A percentile compares a stretch with the other conserved stretches of the same genome.
Evolutionary conservation across 768 basidiomycete species (phyloP).

Genomic region (Lyophyllum decastes): DNA sequence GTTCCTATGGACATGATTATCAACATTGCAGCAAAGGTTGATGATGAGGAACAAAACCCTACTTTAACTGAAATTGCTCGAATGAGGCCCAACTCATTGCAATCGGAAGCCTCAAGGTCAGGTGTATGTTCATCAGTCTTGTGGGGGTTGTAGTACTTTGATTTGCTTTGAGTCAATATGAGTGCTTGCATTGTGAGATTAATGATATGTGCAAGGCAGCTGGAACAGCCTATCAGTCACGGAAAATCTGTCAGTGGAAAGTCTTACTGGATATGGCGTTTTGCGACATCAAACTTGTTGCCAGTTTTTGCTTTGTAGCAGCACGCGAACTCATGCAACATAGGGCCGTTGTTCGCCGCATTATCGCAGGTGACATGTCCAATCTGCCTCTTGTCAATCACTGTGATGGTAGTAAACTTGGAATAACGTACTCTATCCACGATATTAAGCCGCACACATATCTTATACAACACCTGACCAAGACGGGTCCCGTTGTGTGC

Average conservation of each 20-base stretch:
- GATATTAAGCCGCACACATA: neutral
- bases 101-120: neutral
- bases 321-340: neutral
- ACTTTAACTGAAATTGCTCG: neutral
- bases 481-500: neutral
- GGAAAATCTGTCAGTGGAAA: too few relatives aligned
- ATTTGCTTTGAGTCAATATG: slow-evolving; percentile 5
- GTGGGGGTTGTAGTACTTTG: neutral
- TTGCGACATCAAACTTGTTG: too few relatives aligned
- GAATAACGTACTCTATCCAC: too few relatives aligned
- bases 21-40: too few relatives aligned
- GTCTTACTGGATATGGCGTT: too few relatives aligned
- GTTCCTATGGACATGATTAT: too few relatives aligned
- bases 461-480: neutral
- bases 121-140: neutral
- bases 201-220: slow-evolving; percentile 29
- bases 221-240: too few relatives aligned
- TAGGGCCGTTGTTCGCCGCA: neutral
- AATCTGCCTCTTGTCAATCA: neutral
- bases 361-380: neutral
- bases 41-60: too few relatives aligned
- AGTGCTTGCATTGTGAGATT: slow-evolving; percentile 32
- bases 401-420: neutral
- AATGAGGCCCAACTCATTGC: neutral
- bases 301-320: too few relatives aligned